phyloP scores from a whole-genome alignment of 192 early-diverging fungal genomes.

The Backusella morwellensis region DNA sequence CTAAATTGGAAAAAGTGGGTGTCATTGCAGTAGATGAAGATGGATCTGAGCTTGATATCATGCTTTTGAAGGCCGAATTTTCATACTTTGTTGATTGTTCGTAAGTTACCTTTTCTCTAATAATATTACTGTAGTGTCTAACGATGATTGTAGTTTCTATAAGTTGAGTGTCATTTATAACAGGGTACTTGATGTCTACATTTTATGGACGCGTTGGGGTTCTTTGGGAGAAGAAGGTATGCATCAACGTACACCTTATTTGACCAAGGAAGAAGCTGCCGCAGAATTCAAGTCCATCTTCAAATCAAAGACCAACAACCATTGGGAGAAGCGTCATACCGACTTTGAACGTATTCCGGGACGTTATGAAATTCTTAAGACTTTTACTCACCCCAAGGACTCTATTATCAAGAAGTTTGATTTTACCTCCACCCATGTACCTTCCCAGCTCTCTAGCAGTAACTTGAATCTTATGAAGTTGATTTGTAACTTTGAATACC shows the following conservation, averaged over 20 bases:
- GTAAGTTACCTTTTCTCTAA: constrained; percentile 23
- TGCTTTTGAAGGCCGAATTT: constrained; percentile 45
- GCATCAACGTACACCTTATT: constrained; percentile 40
- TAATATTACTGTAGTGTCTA: background rate
- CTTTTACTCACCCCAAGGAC: constrained; percentile 17
- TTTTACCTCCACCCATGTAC: constrained; percentile 31
- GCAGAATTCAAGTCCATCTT: constrained; percentile 63
- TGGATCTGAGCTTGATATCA: constrained; percentile 40
- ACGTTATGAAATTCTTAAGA: constrained; percentile 35
- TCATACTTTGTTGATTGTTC: constrained; percentile 30
- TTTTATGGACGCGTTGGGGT: constrained; percentile 74
- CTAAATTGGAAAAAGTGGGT: constrained; percentile 27
- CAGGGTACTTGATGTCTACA: constrained; percentile 40
- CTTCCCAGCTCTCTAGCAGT: constrained; percentile 38
- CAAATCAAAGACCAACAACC: constrained; percentile 65
- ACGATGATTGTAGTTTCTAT: constrained; percentile 37
- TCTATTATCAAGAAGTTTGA: constrained; percentile 19
- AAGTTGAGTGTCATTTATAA: constrained; percentile 58
- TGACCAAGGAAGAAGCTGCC: constrained; percentile 35
- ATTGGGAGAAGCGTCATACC: constrained; percentile 53
- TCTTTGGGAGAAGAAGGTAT: constrained; percentile 60
- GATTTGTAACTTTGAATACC: constrained; percentile 63
- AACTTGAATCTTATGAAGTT: constrained; percentile 63
- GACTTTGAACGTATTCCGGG: constrained; percentile 52
- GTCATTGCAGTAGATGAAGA: constrained; percentile 24